Conservation (phyloP, 2,329 filamentous ascomycete species). For the Harringtonia lauricola region DNA sequence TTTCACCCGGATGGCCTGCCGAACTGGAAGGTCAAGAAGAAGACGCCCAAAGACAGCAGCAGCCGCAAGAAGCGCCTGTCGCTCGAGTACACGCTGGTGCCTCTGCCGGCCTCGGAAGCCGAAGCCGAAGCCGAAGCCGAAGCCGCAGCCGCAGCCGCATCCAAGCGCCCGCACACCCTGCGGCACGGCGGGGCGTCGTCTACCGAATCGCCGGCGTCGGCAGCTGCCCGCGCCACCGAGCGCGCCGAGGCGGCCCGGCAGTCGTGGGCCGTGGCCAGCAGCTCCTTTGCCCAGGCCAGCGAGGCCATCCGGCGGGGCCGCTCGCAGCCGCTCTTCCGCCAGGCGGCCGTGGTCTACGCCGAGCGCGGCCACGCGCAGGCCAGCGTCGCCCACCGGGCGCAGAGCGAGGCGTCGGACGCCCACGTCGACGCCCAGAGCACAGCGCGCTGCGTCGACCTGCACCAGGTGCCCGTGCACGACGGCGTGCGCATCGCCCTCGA, state of each 20-base stretch:
- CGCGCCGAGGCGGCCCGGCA: neutral
- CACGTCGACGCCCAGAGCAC: constrained; percentile 59
- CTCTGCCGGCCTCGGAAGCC: no score
- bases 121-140: constrained; percentile 21
- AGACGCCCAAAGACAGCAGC: constrained; percentile 17
- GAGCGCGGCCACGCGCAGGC: constrained; percentile 57
- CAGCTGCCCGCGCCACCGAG: neutral
- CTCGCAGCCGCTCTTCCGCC: constrained; percentile 63
- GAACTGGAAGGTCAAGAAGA: neutral
- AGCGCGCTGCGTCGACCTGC: constrained; percentile 65
- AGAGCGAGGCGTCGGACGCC: constrained; percentile 56
- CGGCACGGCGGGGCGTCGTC: neutral
- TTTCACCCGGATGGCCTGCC: constrained; percentile 35
- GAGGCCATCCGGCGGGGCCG: constrained; percentile 37
- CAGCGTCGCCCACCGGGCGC: constrained; percentile 43
- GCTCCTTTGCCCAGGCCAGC: constrained; percentile 25
- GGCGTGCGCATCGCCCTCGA: constrained; percentile 67
- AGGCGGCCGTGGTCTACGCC: constrained; percentile 66
- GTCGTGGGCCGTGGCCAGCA: constrained; percentile 3
- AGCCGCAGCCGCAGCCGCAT: neutral
- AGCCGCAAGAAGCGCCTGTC: constrained; percentile 22
- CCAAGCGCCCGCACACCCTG: neutral
- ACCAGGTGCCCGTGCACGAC: constrained; percentile 72
- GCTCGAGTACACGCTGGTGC: constrained; percentile 26
- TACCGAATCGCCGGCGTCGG: no score